phyloP scores from a whole-genome alignment of 345 rosid species.

The Reutealis trisperma region DNA sequence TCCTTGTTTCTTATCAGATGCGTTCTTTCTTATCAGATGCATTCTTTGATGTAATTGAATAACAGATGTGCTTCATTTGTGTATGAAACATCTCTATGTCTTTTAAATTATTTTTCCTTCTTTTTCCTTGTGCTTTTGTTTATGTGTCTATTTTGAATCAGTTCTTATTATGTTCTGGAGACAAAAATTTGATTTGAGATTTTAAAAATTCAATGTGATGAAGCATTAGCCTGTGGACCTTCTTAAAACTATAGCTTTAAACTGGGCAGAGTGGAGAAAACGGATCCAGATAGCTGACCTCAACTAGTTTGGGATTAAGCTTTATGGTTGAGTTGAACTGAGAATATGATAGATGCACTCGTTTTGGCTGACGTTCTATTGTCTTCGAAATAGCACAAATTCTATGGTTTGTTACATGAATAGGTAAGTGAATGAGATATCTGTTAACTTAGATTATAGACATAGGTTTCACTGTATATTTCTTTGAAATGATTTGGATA shows the following conservation, averaged over 20 bases:
- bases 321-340: no score
- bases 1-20: neutral
- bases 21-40: neutral
- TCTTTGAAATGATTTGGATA: neutral
- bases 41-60: neutral
- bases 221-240: neutral
- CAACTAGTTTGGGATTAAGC: no score
- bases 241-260: no score
- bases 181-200: neutral
- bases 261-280: no score
- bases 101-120: neutral
- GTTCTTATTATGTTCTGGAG: neutral
- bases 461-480: neutral
- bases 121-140: neutral
- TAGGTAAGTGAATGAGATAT: neutral
- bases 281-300: no score
- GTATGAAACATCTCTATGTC: neutral
- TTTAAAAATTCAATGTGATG: neutral
- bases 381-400: neutral
- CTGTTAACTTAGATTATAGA: neutral
- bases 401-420: neutral
- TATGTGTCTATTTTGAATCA: neutral
- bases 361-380: neutral
- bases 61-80: neutral
- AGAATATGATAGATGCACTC: neutral